Percentiles rank a stretch among this genome's conserved stretches.
phyloP scores from a whole-genome alignment of 352 stramenopile species.

The Phytopythium cucurbitacearum region DNA sequence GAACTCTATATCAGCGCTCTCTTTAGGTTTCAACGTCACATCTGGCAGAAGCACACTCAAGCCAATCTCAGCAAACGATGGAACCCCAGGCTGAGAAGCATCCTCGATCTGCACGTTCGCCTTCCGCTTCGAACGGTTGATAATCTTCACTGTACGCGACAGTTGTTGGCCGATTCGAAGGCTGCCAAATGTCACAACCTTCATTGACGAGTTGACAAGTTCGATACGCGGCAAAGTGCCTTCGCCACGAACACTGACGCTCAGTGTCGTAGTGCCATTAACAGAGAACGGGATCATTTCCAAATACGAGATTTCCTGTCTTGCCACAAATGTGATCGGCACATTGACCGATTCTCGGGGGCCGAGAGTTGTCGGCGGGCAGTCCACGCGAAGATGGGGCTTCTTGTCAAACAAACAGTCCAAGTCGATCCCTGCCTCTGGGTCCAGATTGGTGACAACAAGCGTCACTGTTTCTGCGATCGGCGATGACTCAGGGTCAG shows the following conservation, averaged over 20 bases:
- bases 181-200: constrained; percentile 73
- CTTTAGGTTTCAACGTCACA: constrained; percentile 67
- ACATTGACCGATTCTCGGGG: constrained; percentile 77
- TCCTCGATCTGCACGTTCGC: constrained; percentile 60
- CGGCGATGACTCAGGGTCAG: constrained; percentile 56
- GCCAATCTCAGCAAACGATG: constrained; percentile 33
- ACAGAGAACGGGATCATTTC: constrained; percentile 90
- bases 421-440: constrained; percentile 71
- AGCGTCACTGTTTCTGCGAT: constrained; percentile 56
- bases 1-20: constrained; percentile 73
- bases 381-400: constrained; percentile 79
- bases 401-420: constrained; percentile 91
- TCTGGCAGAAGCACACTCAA: constrained; percentile 72
- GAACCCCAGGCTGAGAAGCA: constrained; percentile 13
- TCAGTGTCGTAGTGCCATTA: constrained; percentile 84
- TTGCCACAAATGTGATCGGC: constrained; percentile 84
- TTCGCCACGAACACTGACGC: constrained; percentile 66
- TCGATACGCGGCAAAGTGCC: constrained; percentile 82
- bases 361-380: constrained; percentile 71
- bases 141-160: constrained; percentile 66
- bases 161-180: constrained; percentile 80
- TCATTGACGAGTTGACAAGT: constrained; percentile 84
- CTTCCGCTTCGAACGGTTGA: constrained; percentile 84
- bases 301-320: constrained; percentile 75
- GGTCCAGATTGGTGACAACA: constrained; percentile 86